Evolutionary conservation across 2,329 filamentous ascomycete species (phyloP).

Genomic region (Talaromyces pinophilus): DNA sequence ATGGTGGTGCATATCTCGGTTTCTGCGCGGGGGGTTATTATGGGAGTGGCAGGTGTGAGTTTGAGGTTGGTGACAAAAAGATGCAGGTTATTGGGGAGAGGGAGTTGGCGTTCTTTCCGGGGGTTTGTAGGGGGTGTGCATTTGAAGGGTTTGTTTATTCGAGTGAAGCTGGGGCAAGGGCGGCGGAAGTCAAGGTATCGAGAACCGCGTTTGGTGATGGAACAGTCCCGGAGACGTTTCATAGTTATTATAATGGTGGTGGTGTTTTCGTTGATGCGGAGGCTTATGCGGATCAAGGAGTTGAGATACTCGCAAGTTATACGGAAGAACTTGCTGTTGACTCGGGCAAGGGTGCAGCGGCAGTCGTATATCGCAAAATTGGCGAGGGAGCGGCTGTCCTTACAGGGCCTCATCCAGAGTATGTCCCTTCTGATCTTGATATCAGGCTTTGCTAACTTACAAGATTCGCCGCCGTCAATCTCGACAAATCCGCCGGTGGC

Average conservation of each 20-base stretch:
- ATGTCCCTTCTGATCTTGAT: slow-evolving; percentile 38
- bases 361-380: slow-evolving; percentile 79
- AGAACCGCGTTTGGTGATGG: slow-evolving; percentile 59
- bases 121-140: slow-evolving; percentile 79
- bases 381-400: slow-evolving; percentile 78
- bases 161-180: slow-evolving; percentile 79
- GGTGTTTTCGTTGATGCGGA: slow-evolving; percentile 85
- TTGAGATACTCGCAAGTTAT: slow-evolving; percentile 83
- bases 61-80: slow-evolving; percentile 78
- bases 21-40: slow-evolving; percentile 97
- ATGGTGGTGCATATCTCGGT: slow-evolving; percentile 82
- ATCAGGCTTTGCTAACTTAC: not conserved
- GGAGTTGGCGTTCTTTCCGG: slow-evolving; percentile 87
- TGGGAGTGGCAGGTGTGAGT: slow-evolving; percentile 77
- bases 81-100: slow-evolving; percentile 84
- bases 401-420: slow-evolving; percentile 93
- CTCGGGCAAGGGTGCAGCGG: slow-evolving; percentile 70
- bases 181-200: slow-evolving; percentile 66
- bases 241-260: slow-evolving; percentile 90
- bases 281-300: slow-evolving; percentile 60
- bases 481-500: slow-evolving; percentile 66
- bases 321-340: slow-evolving; percentile 73
- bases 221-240: slow-evolving; percentile 62
- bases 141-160: slow-evolving; percentile 89
- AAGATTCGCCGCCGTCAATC: slow-evolving; percentile 80